These are phyloP conservation scores for Botryotinia globosa DNA, from an alignment of 2,329 filamentous ascomycete genomes.

Conservation along the genomic window DNA sequence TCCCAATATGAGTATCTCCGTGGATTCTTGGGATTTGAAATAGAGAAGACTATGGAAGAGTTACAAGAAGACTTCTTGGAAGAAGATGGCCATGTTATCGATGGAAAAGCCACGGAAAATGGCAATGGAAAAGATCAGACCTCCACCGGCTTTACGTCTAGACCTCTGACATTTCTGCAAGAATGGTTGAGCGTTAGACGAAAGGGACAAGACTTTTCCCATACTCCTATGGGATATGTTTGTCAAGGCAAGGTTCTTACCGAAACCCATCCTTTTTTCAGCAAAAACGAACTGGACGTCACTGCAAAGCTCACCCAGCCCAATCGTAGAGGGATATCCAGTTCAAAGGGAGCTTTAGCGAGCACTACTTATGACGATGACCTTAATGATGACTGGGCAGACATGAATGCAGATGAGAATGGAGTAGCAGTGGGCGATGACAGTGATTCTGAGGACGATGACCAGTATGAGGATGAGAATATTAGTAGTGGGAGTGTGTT, in stretches of 20 bases:
- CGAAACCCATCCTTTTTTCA: constrained; percentile 52
- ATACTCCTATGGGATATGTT: constrained; percentile 54
- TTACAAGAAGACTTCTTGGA: constrained; percentile 12
- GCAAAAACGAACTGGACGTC: background rate
- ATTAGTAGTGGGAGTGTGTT: background rate
- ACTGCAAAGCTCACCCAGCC: background rate
- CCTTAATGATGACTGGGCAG: background rate
- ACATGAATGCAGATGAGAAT: background rate
- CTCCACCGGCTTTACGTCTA: constrained; percentile 34
- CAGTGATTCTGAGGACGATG: background rate
- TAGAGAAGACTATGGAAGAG: constrained; percentile 11
- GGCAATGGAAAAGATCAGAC: background rate
- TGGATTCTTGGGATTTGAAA: constrained; percentile 25
- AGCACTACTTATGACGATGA: background rate
- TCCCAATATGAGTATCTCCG: constrained; percentile 45
- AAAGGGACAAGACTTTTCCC: constrained; percentile 54
- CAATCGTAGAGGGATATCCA: background rate
- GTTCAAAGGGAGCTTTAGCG: background rate
- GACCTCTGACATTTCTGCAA: constrained; percentile 48
- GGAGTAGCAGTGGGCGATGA: background rate
- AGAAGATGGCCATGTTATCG: background rate
- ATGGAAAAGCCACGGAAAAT: background rate
- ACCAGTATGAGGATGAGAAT: background rate
- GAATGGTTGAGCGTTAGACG: constrained; percentile 57
- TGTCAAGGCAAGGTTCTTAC: constrained; percentile 44